These are phyloP conservation scores for Articulospora tetracladia DNA, from an alignment of 495 filamentous ascomycete genomes.

Conservation along the genomic window DNA sequence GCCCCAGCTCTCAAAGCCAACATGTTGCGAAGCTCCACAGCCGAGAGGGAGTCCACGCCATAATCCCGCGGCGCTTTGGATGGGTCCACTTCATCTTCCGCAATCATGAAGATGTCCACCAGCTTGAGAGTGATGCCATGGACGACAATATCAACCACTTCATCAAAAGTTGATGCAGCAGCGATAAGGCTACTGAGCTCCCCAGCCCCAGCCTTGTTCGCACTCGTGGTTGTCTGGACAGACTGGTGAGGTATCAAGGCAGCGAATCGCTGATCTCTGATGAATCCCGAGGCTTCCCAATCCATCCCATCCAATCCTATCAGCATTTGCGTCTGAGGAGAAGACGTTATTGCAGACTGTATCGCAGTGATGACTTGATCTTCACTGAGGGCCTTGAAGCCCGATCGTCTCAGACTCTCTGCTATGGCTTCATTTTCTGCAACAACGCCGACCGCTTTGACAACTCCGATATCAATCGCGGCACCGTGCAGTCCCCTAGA, in stretches of 20 bases:
- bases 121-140: neutral
- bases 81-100: conserved; percentile 34
- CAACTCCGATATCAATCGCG: conserved; percentile 46
- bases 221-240: conserved; percentile 10
- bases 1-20: conserved; percentile 29
- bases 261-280: neutral
- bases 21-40: conserved; percentile 40
- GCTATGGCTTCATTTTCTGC: conserved; percentile 2
- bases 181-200: neutral
- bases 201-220: neutral
- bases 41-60: conserved; percentile 45
- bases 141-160: neutral
- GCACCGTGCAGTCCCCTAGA: conserved; percentile 39
- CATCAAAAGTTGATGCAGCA: conserved; percentile 3
- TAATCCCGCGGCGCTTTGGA: conserved; percentile 29
- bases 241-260: neutral
- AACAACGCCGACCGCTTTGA: conserved; percentile 30
- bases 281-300: neutral
- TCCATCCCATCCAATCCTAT: neutral
- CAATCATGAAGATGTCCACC: conserved; percentile 13
- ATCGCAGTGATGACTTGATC: neutral
- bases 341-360: conserved; percentile 12
- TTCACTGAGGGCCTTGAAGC: neutral
- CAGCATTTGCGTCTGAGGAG: neutral
- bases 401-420: neutral